Base-by-base conservation (phyloP, 257 asterid species). In the Rauvolfia tetraphylla region DNA sequence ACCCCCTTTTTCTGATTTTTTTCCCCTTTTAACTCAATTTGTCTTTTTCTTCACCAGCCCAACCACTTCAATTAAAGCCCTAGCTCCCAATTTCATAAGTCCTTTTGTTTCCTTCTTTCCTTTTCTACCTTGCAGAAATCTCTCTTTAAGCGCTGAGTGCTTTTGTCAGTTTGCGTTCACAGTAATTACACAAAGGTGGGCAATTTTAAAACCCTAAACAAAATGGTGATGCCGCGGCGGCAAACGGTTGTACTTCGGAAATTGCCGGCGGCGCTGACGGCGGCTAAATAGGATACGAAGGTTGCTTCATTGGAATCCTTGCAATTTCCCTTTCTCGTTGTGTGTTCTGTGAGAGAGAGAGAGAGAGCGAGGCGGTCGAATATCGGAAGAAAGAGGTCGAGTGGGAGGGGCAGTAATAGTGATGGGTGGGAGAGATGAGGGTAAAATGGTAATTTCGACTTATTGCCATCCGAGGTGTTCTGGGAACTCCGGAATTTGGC, bases 341-440 rank as follows among this genome's bases (percentile, higher is more conserved):
- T 39, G 49, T 42, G n/a, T 78, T 48, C 20, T 23, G 76, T 31
- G n/a, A n/a, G 76, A 74, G 76, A 74, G 58, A 67, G 59, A 58
- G 67, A 41, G 79, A 20, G 76, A 42, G 12, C 25, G 77, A 71
- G 72, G 78, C 80, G 82, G 84, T 77, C 77, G 82, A 83, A 42
- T 62, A 62, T 20, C 68, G 70, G 53, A 23, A 65, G 44, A 25
- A 61, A 29, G 62, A 44, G 68, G 74, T 53, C 63, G n/a, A 66
- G 42, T 36, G 56, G 57, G 8, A n/a, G 13, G 75, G 33, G 27
- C 8, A n/a, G 48, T 56, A 41, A 29, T 77, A 59, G 63, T 57
- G 70, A 77, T 54, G 81, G 71, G 41, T 9, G 23, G 31, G 25
- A 48, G 49, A 38, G 58, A 54, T 0, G 49, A 62, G 81, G 81